phyloP scores from a whole-genome alignment of 441 rosid genomes.

The Aleurites moluccanus region DNA sequence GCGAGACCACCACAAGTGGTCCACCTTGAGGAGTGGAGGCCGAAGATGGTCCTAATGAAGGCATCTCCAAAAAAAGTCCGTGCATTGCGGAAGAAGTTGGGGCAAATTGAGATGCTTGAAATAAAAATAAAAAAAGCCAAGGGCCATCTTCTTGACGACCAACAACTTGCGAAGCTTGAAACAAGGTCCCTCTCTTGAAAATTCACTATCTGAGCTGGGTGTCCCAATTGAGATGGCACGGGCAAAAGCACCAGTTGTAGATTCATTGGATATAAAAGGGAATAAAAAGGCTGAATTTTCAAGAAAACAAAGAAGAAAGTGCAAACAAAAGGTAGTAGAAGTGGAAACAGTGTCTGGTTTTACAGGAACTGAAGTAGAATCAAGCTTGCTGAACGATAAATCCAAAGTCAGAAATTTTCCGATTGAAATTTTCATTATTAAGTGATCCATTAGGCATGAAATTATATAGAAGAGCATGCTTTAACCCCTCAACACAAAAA shows the following conservation, averaged over 20 bases:
- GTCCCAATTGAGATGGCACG: conserved; percentile 47
- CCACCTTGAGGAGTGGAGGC: conserved; percentile 32
- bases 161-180: conserved; percentile 86
- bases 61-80: conserved; percentile 66
- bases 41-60: conserved; percentile 50
- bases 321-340: conserved; percentile 50
- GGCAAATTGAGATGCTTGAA: conserved; percentile 97
- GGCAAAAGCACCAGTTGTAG: conserved; percentile 37
- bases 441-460: conserved; percentile 21
- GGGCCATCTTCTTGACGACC: conserved; percentile 80
- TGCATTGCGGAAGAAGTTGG: conserved; percentile 83
- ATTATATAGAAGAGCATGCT: conserved; percentile 22
- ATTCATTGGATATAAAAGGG: conserved; percentile 52
- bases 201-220: conserved; percentile 75
- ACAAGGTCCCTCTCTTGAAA: conserved; percentile 63
- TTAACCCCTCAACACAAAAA: conserved; percentile 8
- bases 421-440: too few relatives aligned
- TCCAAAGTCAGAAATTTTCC: too few relatives aligned
- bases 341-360: conserved; percentile 45
- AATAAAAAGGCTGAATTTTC: conserved; percentile 52
- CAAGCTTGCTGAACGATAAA: conserved; percentile 35
- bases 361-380: conserved; percentile 35
- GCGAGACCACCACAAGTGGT: conserved; percentile 45
- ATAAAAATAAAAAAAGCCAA: conserved; percentile 63
- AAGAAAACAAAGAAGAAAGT: conserved; percentile 67